Evolutionary conservation across 2,329 filamentous ascomycete species (phyloP).

Genomic region (Neofusicoccum umdonicola): DNA sequence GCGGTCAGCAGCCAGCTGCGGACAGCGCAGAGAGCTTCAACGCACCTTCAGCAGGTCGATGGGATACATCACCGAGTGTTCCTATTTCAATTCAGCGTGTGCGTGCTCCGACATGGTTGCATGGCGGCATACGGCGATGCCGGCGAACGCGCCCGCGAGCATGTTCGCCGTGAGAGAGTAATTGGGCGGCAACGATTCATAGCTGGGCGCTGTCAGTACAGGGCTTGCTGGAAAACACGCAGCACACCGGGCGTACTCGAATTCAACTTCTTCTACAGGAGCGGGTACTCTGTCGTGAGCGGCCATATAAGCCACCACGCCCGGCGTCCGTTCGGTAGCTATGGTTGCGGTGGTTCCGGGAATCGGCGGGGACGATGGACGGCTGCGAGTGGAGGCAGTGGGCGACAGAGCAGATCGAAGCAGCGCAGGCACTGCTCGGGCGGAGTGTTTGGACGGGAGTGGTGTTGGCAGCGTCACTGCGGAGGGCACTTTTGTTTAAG

Average conservation of each 20-base stretch:
- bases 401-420: constrained; percentile 16
- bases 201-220: constrained; percentile 51
- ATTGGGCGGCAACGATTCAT: constrained; percentile 91
- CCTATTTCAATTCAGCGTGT: constrained; percentile 53
- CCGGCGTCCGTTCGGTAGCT: constrained; percentile 36
- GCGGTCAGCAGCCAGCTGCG: neutral
- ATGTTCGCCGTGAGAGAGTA: constrained; percentile 94
- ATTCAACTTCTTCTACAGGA: constrained; percentile 39
- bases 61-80: constrained; percentile 99
- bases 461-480: neutral
- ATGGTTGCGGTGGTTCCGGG: constrained; percentile 18
- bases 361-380: neutral
- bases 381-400: neutral
- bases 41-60: constrained; percentile 95
- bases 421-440: neutral
- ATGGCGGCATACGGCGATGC: constrained; percentile 73
- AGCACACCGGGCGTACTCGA: constrained; percentile 34
- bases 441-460: neutral
- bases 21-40: constrained; percentile 10
- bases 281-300: constrained; percentile 35
- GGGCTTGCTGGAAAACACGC: neutral
- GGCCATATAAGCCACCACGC: constrained; percentile 40
- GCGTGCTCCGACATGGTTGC: constrained; percentile 19
- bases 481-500: constrained; percentile 14
- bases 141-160: constrained; percentile 92